Evolutionary conservation across 768 basidiomycete genomes (phyloP), one percentile per base, ranked within the genome.

Genomic region (Podaxis rugospora): DNA sequence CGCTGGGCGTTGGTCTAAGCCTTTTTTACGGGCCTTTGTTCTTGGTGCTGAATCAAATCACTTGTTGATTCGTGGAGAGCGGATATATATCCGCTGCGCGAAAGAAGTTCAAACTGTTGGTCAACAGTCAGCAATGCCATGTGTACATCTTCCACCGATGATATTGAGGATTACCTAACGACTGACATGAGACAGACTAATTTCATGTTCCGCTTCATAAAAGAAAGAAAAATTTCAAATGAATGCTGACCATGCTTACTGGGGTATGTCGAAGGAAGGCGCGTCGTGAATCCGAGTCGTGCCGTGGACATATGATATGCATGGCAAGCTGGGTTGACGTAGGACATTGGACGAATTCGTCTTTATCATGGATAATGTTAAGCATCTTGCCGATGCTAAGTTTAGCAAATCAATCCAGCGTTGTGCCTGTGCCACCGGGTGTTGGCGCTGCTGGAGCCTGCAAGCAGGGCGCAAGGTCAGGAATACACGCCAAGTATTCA

Each of bases 141-240:
- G 18, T n/a, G 18, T 16, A 16, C 32, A 32, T 32, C 16, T 18
- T 44, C 42, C 18, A 42, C 52, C 25, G 53, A 40, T 55, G 51
- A 55, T 44, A 35, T 39, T 47, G 52, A 16, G 21, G 5, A 46
- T 60, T 60, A 60, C 51, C 27, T 53, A 53, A 60, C 16, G 11
- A 21, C 13, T 46, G 39, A 44, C 39, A 54, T 40, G 51, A 46
- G 39, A 11, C 18, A 5, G 25, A 32, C 18, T 32, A 9, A 32
- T 37, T 40, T 37, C 16, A 59, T 59, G 25, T 27, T 25, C 18
- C 36, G 28, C 3, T 10, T 47, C 52, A 61, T 55, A 23, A 11
- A 49, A 37, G 54, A 51, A 44, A 21, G 32, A 32, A 59, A 59
- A 51, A 37, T 49, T 50, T 57, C 32, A 51, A 53, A 61, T 49